Evolutionary conservation across 2,329 filamentous ascomycete species (phyloP).

Genomic region (Beauveria varroae): DNA sequence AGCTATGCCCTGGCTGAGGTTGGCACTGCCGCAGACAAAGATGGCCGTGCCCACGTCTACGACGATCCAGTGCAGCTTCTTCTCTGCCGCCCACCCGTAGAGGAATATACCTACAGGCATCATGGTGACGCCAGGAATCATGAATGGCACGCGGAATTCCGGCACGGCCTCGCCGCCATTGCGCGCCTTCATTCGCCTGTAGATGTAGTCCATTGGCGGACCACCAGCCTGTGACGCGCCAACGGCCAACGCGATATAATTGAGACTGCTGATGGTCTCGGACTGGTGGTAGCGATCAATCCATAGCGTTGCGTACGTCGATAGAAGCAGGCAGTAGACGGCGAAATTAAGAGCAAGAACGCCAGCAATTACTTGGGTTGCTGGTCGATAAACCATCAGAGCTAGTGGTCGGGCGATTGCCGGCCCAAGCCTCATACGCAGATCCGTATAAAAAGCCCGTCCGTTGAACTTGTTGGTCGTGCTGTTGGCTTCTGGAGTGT

Average conservation of each 20-base stretch:
- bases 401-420: slow-evolving; percentile 17
- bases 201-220: slow-evolving; percentile 30
- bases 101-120: slow-evolving; percentile 25
- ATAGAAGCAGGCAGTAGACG: slow-evolving; percentile 42
- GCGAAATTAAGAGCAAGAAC: slow-evolving; percentile 41
- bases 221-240: slow-evolving; percentile 32
- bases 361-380: slow-evolving; percentile 38
- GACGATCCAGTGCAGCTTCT: slow-evolving; percentile 45
- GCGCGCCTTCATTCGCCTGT: slow-evolving; percentile 16
- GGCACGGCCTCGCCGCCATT: slow-evolving; percentile 21
- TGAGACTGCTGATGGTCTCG: slow-evolving; percentile 34
- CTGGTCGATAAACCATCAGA: slow-evolving; percentile 34
- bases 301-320: slow-evolving; percentile 43
- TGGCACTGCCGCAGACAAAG: slow-evolving; percentile 45
- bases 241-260: slow-evolving; percentile 43
- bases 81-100: slow-evolving; percentile 40
- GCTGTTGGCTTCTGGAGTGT: not conserved
- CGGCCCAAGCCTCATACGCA: not conserved
- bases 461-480: not conserved
- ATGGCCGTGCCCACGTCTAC: slow-evolving; percentile 49
- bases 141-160: slow-evolving; percentile 42
- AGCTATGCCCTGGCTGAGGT: slow-evolving; percentile 43
- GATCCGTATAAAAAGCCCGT: not conserved
- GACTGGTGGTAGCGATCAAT: slow-evolving; percentile 38
- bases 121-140: slow-evolving; percentile 44